Conservation (phyloP, 805 yeast genomes). For the Myxozyma neotropica region DNA sequence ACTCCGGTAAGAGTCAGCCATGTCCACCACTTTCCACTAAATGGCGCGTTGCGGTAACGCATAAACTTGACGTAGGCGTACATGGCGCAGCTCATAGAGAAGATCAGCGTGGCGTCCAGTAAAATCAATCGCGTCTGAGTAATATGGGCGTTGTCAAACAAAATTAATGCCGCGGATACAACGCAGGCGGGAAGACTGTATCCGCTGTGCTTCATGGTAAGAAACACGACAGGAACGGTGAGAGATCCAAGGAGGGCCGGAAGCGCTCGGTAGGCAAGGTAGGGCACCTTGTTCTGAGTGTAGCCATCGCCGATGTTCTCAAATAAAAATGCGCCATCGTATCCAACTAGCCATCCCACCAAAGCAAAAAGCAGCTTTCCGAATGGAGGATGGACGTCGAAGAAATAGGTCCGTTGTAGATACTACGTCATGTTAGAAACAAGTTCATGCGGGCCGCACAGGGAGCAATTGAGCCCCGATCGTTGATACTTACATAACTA, state of each 20-base stretch:
- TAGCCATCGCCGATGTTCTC: slow-evolving; percentile 86
- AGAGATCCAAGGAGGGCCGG: slow-evolving; percentile 80
- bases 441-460: background rate
- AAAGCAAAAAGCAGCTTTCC: slow-evolving; percentile 90
- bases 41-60: slow-evolving; percentile 67
- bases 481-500: slow-evolving; percentile 35
- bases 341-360: slow-evolving; percentile 86
- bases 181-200: slow-evolving; percentile 77
- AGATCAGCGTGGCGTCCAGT: slow-evolving; percentile 84
- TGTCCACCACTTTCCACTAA: slow-evolving; percentile 73
- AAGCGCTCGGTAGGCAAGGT: slow-evolving; percentile 75
- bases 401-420: slow-evolving; percentile 85
- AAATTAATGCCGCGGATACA: slow-evolving; percentile 73
- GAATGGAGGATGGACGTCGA: slow-evolving; percentile 97
- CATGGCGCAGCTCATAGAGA: slow-evolving; percentile 80
- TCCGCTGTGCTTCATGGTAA: slow-evolving; percentile 82
- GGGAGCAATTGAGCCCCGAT: background rate
- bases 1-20: slow-evolving; percentile 88
- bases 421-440: slow-evolving; percentile 51
- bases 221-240: slow-evolving; percentile 80
- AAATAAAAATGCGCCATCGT: slow-evolving; percentile 89
- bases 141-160: slow-evolving; percentile 88
- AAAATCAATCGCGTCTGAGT: slow-evolving; percentile 88
- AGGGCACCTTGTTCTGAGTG: slow-evolving; percentile 78
- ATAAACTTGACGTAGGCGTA: slow-evolving; percentile 79